Base-by-base conservation (phyloP, 2,329 filamentous ascomycete species). In the Aspergillus uvarum region DNA sequence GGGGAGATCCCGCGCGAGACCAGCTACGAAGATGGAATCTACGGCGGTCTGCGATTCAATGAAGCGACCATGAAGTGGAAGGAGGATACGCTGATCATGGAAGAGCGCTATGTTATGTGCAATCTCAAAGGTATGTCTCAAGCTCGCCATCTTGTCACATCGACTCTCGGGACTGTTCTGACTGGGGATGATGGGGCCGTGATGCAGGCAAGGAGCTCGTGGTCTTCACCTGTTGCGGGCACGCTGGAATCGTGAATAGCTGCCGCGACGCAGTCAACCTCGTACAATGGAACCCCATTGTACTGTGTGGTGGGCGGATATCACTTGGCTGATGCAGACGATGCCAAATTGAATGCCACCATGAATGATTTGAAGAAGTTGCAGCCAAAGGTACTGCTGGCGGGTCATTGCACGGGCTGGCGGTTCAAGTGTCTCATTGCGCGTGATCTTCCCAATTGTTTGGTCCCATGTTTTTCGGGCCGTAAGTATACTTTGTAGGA, bases 51-150 rank as follows among this genome's bases (percentile, higher is more conserved):
- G 10, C 48, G 54, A 2, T 57, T 49, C 6, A 50, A 60, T 31
- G 5, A 12, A 2, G 12, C 48, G 16, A 42, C 49, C 1, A 11
- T 6, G 12, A 21, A 50, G 21, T 60, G 54, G 58, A 42, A 57
- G 24, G 29, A 56, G n/a, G 54, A 57, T 29, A 57, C 58, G 1
- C 11, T 54, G 0, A 60, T 60, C 19, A 54, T 54, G 49, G 44
- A 57, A 21, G 54, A 57, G 16, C 58, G 58, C 7, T 60, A 60
- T 53, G 48, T 57, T 7, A 57, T 60, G 58, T 60, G 58, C n/a
- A 56, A 57, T 32, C 26, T 60, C 11, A 60, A 60, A 54, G 50
- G 58, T 60, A 54, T 14, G 58, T 51, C 35, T 2, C 26, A 2
- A 26, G 5, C 26, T 26, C 7, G 7, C 6, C 7, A 26, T 26